Evolutionary conservation across 2,329 filamentous ascomycete species (phyloP), one percentile per base, ranked within the genome.

Genomic region (Neonectria ditissima): DNA sequence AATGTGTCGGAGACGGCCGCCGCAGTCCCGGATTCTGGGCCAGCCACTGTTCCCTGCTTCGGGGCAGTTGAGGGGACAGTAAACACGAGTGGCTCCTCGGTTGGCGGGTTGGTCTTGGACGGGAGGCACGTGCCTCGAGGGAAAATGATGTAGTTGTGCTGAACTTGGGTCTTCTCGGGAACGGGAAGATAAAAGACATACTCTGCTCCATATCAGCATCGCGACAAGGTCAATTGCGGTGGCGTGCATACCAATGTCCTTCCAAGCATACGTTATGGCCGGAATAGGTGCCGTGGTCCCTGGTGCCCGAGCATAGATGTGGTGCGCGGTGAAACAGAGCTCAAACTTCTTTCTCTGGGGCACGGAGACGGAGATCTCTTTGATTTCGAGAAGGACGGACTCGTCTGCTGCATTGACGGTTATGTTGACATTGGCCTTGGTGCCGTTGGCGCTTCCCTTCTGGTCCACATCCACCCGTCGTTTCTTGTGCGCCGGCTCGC

Each of bases 341-440:
- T 88, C 87, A 69, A 88, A 88, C 76, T 91, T 92, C 78, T 91
- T 92, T 66, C 89, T 82, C 78, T 89, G 87, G 0, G 89, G 89
- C 4, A 90, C 82, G 1, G 87, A 86, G n/a, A 91, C 82, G 0
- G 88, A 91, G 20, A 91, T 88, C 47, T 91, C 89, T 75, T 88
- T 89, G 63, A 91, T 81, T 66, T 86, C 86, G 18, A 91, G 79
- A 26, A 90, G 76, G 0, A 90, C 77, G 7, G 80, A 71, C 68
- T 90, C 87, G 6, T 80, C 77, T 2, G 80, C 79, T 1, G 84
- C 81, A 53, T 81, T 81, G 24, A 77, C 62, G 66, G 66, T 55
- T 56, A 65, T 69, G 47, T 69, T 72, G 44, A 71, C 59, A 16
- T 57, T 64, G 24, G 45, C 34, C 59, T 53, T 37, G 55, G 67